These are phyloP conservation scores for Claviceps lovelessii DNA, from an alignment of 2,329 filamentous ascomycete species.

Conservation along the genomic window DNA sequence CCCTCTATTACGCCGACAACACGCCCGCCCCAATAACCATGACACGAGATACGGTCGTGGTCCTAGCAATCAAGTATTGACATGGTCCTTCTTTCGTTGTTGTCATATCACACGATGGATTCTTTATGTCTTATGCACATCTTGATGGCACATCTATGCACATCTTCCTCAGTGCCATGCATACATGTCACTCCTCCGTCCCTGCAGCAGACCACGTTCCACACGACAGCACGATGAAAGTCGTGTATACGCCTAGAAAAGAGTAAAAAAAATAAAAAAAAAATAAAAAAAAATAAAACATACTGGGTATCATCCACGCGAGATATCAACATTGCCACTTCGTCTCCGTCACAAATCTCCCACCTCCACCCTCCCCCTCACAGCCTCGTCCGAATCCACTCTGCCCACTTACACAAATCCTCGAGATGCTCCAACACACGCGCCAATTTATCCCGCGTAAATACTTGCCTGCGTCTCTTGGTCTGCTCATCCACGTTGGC, in stretches of 20 bases:
- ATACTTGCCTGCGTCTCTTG: conserved; percentile 20
- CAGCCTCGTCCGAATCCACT: conserved; percentile 33
- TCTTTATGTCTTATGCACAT: too few relatives aligned
- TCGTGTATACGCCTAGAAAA: not conserved
- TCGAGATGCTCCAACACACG: conserved; percentile 34
- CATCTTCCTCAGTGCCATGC: too few relatives aligned
- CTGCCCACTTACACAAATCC: conserved; percentile 38
- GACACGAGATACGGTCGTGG: too few relatives aligned
- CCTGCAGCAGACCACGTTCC: too few relatives aligned
- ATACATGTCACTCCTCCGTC: too few relatives aligned
- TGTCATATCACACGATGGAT: too few relatives aligned
- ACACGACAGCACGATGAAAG: not conserved
- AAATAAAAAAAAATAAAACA: not conserved
- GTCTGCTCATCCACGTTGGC: conserved; percentile 1
- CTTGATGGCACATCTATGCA: too few relatives aligned
- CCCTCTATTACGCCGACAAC: too few relatives aligned
- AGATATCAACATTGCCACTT: not conserved
- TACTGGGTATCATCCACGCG: not conserved
- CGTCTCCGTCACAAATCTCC: not conserved
- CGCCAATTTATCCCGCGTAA: conserved; percentile 29
- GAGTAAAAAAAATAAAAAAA: not conserved
- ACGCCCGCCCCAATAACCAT: too few relatives aligned
- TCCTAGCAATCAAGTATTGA: too few relatives aligned
- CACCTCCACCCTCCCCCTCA: conserved; percentile 4
- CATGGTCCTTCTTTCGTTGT: too few relatives aligned